Base-by-base conservation (phyloP, 2,329 filamentous ascomycete species). In the Lecanicillium sp. region DNA sequence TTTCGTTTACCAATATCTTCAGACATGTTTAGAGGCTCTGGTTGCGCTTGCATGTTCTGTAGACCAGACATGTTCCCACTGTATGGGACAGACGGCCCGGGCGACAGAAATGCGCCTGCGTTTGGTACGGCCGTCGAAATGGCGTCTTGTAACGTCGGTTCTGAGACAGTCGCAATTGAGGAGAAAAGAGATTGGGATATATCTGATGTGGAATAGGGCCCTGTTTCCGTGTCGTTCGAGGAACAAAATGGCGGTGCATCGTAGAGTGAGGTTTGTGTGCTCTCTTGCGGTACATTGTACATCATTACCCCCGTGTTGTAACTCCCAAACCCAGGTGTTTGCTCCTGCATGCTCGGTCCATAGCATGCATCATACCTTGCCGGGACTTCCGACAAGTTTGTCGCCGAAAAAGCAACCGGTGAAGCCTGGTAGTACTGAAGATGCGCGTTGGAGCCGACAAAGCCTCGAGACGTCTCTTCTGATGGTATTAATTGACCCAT, bases 231-330 rank as follows among this genome's bases (percentile, higher is more conserved):
- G 92, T 76, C 44, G 75, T 77, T 70, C 83, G 78, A 64, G 50
- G 79, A 68, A 54, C 80, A 73, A 66, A 87, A 94, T 56, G 81
- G 81, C 57, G 80, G 77, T 55, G 78, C 67, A 61, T 90, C 84
- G 66, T 94, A 94, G 63, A 82, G 70, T 66, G 76, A 59, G 64
- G 67, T 68, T 63, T 77, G 75, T 47, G 70, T 64, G 45, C 66
- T 68, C 53, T 78, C 67, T 57, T 80, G 79, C 55, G 73, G 68
- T 53, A 89, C 82, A 64, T 80, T 81, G 68, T 94, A 94, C 73
- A 92, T 81, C 67, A 90, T 78, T 46, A 76, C 75, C 40, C 75
- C 65, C 38, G 79, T 62, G 52, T 68, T 79, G 68, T 75, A 83
- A 59, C 65, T 67, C 54, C 65, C 60, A 52, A 77, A 80, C 48